Evolutionary conservation across 176 grass and related monocot species (phyloP), one percentile per base, ranked within the genome.

Genomic region (Oryza officinalis): DNA sequence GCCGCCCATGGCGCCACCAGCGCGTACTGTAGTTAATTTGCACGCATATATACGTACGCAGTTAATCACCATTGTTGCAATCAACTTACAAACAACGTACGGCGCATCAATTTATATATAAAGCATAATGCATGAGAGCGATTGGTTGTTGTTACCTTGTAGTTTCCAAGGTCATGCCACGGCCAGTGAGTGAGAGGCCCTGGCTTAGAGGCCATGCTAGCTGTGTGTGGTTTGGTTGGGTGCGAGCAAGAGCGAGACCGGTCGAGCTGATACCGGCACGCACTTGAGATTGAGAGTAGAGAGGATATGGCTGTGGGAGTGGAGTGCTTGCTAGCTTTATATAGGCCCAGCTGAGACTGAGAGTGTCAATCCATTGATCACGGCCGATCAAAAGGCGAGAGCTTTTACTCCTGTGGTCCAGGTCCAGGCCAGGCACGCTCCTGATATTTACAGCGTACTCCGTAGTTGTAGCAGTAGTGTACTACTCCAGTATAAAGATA

Each of bases 131-230:
- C 3, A 69, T 35, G 37, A 14, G 63, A 49, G 18, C 64, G 1
- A 1, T 8, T 18, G 9, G 0, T 6, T 50, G 47, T 13, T 20
- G 2, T 13, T 83, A 92, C 91, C 91, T 92, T 92, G 71, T 81
- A 87, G 87, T 85, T 92, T 25, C 91, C 91, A 14, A 92, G 91
- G 47, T 76, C 79, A 4, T 92, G 84, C 91, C 91, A 92, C 77
- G 91, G 91, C 91, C 91, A 92, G 30, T 82, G 84, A 23, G 87
- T 92, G 66, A 89, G 68, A 72, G 84, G 87, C 0, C 91, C 91
- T 6, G 91, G 91, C 71, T 78, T 86, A 9, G 84, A 81, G 7
- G 91, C 91, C 91, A 92, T 87, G 45, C 13, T 10, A 20, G 18
- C 25, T 22, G 35, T 17, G 0, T 23, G 47, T 37, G 35, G 35